Conservation (phyloP, 306 rosid species). For the Betula pendula region DNA sequence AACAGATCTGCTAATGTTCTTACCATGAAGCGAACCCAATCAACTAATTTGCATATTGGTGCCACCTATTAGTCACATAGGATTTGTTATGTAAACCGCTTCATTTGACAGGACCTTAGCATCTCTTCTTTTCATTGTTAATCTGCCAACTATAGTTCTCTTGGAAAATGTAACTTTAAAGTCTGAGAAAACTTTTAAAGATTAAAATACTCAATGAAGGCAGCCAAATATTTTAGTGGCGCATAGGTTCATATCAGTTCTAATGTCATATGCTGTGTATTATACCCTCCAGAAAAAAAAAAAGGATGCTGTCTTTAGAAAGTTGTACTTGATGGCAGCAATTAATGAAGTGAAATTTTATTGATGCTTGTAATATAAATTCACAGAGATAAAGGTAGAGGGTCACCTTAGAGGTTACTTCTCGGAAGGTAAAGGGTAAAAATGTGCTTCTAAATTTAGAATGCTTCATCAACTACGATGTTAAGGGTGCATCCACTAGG, state of each 20-base stretch:
- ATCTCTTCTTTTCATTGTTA: neutral
- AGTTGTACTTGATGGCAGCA: neutral
- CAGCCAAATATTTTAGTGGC: too few relatives aligned
- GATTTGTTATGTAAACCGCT: neutral
- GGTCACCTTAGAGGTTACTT: too few relatives aligned
- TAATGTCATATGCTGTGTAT: neutral
- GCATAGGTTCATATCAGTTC: too few relatives aligned
- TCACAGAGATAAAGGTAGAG: too few relatives aligned
- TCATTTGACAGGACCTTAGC: neutral
- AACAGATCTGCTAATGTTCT: neutral
- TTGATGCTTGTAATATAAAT: neutral
- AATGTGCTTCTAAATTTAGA: too few relatives aligned
- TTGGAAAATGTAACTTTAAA: neutral
- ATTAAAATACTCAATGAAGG: neutral
- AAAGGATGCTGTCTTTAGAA: neutral
- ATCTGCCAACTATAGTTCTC: neutral
- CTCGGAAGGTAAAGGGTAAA: too few relatives aligned
- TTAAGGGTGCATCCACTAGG: too few relatives aligned
- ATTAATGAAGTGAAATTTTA: neutral
- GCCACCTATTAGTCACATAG: neutral
- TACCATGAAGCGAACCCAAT: neutral
- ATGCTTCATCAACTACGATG: too few relatives aligned
- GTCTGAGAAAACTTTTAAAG: neutral
- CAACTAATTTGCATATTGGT: neutral
- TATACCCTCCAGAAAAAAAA: neutral